These are phyloP conservation scores for Aspergillus viridinutans DNA, from an alignment of 2,329 filamentous ascomycete species.

Conservation along the genomic window DNA sequence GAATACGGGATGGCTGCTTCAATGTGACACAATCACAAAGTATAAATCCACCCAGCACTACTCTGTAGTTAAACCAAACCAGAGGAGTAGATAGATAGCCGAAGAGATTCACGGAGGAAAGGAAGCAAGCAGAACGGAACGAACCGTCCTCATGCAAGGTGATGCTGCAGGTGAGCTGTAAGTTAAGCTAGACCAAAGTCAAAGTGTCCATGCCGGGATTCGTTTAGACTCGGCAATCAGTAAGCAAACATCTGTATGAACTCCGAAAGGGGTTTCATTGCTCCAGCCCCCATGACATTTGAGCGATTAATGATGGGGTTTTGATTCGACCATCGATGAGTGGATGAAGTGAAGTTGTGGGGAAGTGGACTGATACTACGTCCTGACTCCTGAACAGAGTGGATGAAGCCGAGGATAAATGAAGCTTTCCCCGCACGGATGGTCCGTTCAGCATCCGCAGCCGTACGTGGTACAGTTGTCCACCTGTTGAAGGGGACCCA, in stretches of 20 bases:
- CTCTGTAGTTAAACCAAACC: background rate
- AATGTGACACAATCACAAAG: background rate
- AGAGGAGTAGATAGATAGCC: background rate
- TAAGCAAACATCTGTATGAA: background rate
- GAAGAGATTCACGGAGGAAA: background rate
- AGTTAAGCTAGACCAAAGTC: background rate
- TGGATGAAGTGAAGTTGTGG: background rate
- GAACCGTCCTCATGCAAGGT: background rate
- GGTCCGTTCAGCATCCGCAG: too few species aligned
- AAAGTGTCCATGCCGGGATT: background rate
- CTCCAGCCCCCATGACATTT: background rate
- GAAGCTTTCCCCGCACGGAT: conserved; percentile 25
- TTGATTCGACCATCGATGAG: background rate
- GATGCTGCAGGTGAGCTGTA: background rate
- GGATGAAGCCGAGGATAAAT: conserved; percentile 6
- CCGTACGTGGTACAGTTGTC: background rate
- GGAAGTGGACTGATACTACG: background rate
- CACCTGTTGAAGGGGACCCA: too few species aligned
- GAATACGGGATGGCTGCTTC: background rate
- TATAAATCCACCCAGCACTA: background rate
- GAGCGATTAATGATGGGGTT: background rate
- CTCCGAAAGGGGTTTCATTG: background rate
- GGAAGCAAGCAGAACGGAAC: background rate
- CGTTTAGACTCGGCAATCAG: background rate
- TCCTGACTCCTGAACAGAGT: background rate